Evolutionary conservation across 257 asterid genomes (phyloP).

Genomic region (Petunia axillaris): DNA sequence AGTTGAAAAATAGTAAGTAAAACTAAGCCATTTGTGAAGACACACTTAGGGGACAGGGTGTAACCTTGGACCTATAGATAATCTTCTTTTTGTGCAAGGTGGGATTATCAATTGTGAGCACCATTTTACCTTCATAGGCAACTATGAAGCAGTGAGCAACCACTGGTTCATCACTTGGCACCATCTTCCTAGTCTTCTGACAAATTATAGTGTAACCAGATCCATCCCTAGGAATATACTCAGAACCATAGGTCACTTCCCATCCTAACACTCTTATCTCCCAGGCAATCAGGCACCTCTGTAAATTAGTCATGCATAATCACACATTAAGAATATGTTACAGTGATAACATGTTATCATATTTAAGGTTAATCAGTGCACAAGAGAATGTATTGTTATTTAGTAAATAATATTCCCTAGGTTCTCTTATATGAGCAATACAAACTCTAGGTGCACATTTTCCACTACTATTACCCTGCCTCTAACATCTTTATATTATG

Average conservation of each 20-base stretch:
- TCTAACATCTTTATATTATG: too few species aligned
- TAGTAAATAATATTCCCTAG: too few species aligned
- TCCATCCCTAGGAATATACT: constrained; percentile 38
- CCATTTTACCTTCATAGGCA: constrained; percentile 38
- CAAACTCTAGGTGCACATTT: too few species aligned
- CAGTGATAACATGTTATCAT: too few species aligned
- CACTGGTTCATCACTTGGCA: constrained; percentile 34
- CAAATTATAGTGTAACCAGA: constrained; percentile 40
- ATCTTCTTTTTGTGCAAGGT: constrained; percentile 47
- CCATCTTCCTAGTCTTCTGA: constrained; percentile 37
- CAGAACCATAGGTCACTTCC: constrained; percentile 46
- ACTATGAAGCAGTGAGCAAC: constrained; percentile 29
- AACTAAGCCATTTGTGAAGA: too few species aligned
- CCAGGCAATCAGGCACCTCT: constrained; percentile 35
- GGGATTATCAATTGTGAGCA: constrained; percentile 41
- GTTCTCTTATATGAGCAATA: too few species aligned
- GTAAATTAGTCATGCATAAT: neutral
- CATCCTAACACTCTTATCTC: constrained; percentile 49
- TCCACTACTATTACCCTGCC: too few species aligned
- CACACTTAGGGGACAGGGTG: neutral
- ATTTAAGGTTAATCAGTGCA: too few species aligned
- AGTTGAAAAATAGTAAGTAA: too few species aligned
- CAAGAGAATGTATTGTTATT: too few species aligned
- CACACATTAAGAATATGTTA: too few species aligned
- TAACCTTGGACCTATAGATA: constrained; percentile 44